Conservation (phyloP, 2,329 filamentous ascomycete species). For the Acrocalymma vagum region DNA sequence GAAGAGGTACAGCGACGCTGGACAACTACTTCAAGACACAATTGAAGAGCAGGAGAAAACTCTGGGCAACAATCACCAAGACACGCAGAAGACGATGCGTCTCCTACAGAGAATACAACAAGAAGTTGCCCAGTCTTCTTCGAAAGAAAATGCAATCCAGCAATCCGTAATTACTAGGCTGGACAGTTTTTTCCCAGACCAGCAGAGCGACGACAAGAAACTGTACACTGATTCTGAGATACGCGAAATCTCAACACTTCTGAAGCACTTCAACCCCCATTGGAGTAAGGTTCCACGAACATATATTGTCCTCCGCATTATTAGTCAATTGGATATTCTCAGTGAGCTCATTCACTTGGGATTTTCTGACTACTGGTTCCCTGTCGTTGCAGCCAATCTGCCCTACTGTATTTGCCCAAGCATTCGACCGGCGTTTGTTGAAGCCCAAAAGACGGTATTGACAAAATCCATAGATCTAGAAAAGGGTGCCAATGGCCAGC, state of each 20-base stretch:
- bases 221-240: constrained; percentile 15
- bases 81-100: too few relatives aligned
- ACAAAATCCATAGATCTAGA: constrained; percentile 37
- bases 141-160: too few relatives aligned
- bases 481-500: constrained; percentile 27
- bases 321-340: constrained; percentile 25
- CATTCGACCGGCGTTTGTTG: constrained; percentile 20
- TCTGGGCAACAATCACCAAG: too few relatives aligned
- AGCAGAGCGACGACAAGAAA: too few relatives aligned
- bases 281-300: constrained; percentile 28
- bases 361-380: constrained; percentile 34
- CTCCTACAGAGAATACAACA: too few relatives aligned
- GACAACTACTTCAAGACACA: too few relatives aligned
- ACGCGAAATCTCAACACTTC: constrained; percentile 13
- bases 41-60: too few relatives aligned
- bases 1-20: too few relatives aligned
- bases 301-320: constrained; percentile 35
- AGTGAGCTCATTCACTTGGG: constrained; percentile 27
- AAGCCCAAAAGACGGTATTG: constrained; percentile 28
- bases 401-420: constrained; percentile 13
- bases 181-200: too few relatives aligned
- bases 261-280: constrained; percentile 4
- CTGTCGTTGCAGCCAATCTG: constrained; percentile 21
- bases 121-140: too few relatives aligned
- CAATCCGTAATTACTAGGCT: too few relatives aligned